Base-by-base conservation (phyloP, 2,329 filamentous ascomycete genomes). In the Triangularia verruculosa region DNA sequence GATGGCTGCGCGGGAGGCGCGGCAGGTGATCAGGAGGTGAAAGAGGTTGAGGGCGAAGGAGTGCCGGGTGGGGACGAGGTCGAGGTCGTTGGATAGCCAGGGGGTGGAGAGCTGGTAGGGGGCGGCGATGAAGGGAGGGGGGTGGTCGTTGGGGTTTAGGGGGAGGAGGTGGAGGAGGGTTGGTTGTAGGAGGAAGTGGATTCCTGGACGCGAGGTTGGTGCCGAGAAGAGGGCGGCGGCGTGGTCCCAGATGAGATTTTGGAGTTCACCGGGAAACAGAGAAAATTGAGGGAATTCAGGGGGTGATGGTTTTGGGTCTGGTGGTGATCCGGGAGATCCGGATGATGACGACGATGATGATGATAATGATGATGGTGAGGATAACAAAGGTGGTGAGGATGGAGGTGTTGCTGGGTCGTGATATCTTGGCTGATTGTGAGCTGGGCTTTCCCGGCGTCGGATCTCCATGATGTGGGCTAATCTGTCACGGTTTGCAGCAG, bases 221-320 rank as follows among this genome's bases (percentile, higher is more conserved):
- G 39, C 7, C 2, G 39, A 47, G 3, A 65, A 52, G 11, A 59
- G 55, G 5, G 53, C n/a, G 28, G 64, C 64, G 43, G 68, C 66
- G 20, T 61, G n/a, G 61, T 62, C 43, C 66, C 66, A 68, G 63
- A 69, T 63, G 11, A 68, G 64, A 59, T 66, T 57, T 51, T 64
- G 66, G 58, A 69, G 59, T 30, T 68, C 66, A 15, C 43, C 54
- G 1, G 66, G 66, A 24, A 68, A 61, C 24, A 61, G 56, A 27
- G 60, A 20, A 53, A 68, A 68, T 12, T 63, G 63, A 12, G 60
- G 55, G 57, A 69, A 67, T 51, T 52, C 32, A 22, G 11, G 54
- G 6, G 27, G 54, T 20, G 30, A 34, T 15, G 13, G 22, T 27
- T 7, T 7, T 9, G 1, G 52, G 25, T 1, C 3, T n/a, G 52